phyloP scores from a whole-genome alignment of 2,329 filamentous ascomycete genomes.

The Fusarium poae region DNA sequence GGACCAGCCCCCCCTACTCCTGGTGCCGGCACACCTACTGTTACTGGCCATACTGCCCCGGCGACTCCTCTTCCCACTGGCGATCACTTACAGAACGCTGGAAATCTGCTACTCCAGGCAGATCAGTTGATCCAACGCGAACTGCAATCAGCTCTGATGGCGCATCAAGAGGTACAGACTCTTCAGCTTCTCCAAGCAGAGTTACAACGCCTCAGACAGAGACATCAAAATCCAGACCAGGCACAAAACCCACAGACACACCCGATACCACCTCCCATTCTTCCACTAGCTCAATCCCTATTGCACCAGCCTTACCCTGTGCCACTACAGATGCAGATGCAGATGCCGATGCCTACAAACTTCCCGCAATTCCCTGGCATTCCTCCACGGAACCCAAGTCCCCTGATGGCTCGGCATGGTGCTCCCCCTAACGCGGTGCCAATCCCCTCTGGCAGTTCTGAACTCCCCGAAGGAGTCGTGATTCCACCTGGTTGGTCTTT shows the following conservation, averaged over 20 bases:
- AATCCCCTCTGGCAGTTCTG: slow-evolving; percentile 71
- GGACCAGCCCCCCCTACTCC: slow-evolving; percentile 38
- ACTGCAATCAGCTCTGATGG: slow-evolving; percentile 70
- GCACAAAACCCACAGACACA: slow-evolving; percentile 39
- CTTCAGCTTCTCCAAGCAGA: slow-evolving; percentile 77
- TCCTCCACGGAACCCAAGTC: slow-evolving; percentile 56
- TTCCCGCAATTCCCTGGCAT: slow-evolving; percentile 44
- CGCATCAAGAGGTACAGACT: slow-evolving; percentile 76
- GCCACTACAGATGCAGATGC: slow-evolving; percentile 36
- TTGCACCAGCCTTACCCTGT: slow-evolving; percentile 35
- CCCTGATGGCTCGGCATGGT: slow-evolving; percentile 63
- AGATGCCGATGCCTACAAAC: slow-evolving; percentile 30
- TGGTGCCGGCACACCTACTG: slow-evolving; percentile 32
- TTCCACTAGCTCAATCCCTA: slow-evolving; percentile 24
- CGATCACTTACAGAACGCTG: slow-evolving; percentile 61
- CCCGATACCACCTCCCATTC: slow-evolving; percentile 21
- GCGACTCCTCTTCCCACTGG: slow-evolving; percentile 42
- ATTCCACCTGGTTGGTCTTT: slow-evolving; percentile 75
- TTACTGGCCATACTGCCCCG: slow-evolving; percentile 32
- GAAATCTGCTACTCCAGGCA: slow-evolving; percentile 72
- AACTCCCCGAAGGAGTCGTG: slow-evolving; percentile 73
- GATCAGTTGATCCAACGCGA: slow-evolving; percentile 78
- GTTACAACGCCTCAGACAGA: slow-evolving; percentile 72
- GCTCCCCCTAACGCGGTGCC: slow-evolving; percentile 60
- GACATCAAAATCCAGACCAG: slow-evolving; percentile 55